phyloP scores from a whole-genome alignment of 805 yeast species.

The Tetrapisispora arboricola region DNA sequence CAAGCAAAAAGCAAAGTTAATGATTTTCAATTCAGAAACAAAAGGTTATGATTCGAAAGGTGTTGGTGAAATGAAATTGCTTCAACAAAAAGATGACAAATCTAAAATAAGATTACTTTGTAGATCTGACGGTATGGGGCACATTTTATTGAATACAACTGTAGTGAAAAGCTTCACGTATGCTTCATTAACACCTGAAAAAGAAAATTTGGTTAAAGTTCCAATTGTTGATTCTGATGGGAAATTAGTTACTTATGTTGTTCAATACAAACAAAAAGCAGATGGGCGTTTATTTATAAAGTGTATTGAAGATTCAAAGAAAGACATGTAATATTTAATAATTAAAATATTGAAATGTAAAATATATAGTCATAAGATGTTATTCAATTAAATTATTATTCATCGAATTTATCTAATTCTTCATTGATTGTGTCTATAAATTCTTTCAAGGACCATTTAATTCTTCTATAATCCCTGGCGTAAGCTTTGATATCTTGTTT shows the following conservation, averaged over 20 bases:
- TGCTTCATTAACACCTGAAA: slow-evolving; percentile 41
- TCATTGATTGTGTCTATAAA: slow-evolving; percentile 9
- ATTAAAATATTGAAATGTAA: slow-evolving; percentile 1
- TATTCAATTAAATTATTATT: slow-evolving; percentile 1
- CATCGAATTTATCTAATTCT: slow-evolving; percentile 5
- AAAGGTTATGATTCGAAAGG: slow-evolving; percentile 56
- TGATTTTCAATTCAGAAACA: slow-evolving; percentile 44
- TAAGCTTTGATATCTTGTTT: slow-evolving; percentile 13
- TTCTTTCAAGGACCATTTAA: slow-evolving; percentile 22
- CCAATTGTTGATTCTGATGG: slow-evolving; percentile 52
- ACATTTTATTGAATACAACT: slow-evolving; percentile 63
- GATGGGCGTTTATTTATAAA: slow-evolving; percentile 28
- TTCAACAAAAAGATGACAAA: slow-evolving; percentile 47
- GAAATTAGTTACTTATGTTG: slow-evolving; percentile 53
- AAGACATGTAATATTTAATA: slow-evolving; percentile 19
- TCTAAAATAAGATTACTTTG: slow-evolving; percentile 59
- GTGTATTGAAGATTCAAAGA: slow-evolving; percentile 25
- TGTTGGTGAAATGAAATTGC: slow-evolving; percentile 69
- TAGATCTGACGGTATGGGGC: slow-evolving; percentile 81
- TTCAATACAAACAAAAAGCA: slow-evolving; percentile 52
- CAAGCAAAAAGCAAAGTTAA: slow-evolving; percentile 62
- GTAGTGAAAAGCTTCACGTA: slow-evolving; percentile 51
- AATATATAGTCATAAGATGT: neutral
- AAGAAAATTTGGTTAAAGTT: slow-evolving; percentile 56
- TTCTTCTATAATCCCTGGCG: slow-evolving; percentile 24